A percentile compares a stretch with the other conserved stretches of the same genome.
Evolutionary conservation across 805 yeast genomes (phyloP).

Genomic region (Saitoella complicata): DNA sequence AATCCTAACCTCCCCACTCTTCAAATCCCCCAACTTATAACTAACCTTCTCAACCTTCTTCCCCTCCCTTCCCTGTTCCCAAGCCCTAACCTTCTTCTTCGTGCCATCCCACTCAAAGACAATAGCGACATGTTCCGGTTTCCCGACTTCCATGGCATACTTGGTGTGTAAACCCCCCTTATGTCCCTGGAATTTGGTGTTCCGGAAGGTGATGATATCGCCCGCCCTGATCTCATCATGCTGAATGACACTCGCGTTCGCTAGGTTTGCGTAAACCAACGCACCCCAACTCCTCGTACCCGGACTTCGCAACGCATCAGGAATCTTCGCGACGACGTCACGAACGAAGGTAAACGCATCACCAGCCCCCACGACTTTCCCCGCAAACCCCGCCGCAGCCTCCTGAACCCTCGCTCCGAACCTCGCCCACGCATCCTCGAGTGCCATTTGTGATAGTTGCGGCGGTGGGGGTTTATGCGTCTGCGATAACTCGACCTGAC

Average conservation of each 20-base stretch:
- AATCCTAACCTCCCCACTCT: slow-evolving; percentile 61
- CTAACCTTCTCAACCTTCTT: slow-evolving; percentile 46
- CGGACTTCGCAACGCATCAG: slow-evolving; percentile 37
- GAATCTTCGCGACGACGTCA: slow-evolving; percentile 20
- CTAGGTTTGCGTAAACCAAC: slow-evolving; percentile 42
- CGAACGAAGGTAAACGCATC: slow-evolving; percentile 23
- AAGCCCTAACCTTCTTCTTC: slow-evolving; percentile 31
- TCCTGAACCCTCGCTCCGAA: slow-evolving; percentile 38
- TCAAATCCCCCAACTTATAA: slow-evolving; percentile 56
- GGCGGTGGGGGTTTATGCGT: slow-evolving; percentile 28
- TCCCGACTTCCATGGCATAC: slow-evolving; percentile 43
- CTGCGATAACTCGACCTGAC: slow-evolving; percentile 26
- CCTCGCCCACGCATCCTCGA: slow-evolving; percentile 33
- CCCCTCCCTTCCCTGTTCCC: slow-evolving; percentile 19
- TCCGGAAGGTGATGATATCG: slow-evolving; percentile 61
- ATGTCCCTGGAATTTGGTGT: slow-evolving; percentile 58
- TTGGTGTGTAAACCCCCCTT: slow-evolving; percentile 39
- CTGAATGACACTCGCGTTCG: slow-evolving; percentile 34
- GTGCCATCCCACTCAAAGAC: slow-evolving; percentile 58
- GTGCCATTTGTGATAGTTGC: slow-evolving; percentile 26
- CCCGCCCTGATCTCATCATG: slow-evolving; percentile 61
- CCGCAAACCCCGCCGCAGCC: slow-evolving; percentile 24
- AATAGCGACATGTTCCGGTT: slow-evolving; percentile 37
- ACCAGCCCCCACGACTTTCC: slow-evolving; percentile 16
- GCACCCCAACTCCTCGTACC: slow-evolving; percentile 61